Conservation (phyloP, 495 filamentous ascomycete species). For the Echria macrotheca region DNA sequence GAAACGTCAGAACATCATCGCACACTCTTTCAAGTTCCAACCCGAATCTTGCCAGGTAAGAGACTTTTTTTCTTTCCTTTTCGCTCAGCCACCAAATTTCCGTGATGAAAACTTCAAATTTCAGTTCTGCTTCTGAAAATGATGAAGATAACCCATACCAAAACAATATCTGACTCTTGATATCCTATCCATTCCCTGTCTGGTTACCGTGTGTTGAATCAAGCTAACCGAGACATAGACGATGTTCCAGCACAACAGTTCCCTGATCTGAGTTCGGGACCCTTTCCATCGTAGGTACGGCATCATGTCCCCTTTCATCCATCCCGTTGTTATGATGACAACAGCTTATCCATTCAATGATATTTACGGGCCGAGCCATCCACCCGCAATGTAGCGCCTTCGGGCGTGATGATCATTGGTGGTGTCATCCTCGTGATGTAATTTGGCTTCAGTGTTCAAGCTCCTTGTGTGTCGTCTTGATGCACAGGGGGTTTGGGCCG, state of each 20-base stretch:
- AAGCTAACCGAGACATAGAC: too few relatives aligned
- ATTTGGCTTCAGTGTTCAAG: slow-evolving; percentile 44
- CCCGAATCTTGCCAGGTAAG: too few relatives aligned
- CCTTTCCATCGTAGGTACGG: slow-evolving; percentile 2
- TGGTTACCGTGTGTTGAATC: slow-evolving; percentile 4
- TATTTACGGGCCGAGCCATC: slow-evolving; percentile 63
- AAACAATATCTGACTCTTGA: slow-evolving; percentile 50
- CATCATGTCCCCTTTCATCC: background rate
- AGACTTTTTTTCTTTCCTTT: background rate
- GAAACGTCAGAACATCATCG: too few relatives aligned
- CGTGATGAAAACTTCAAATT: slow-evolving; percentile 70
- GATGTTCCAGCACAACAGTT: too few relatives aligned
- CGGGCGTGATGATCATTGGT: slow-evolving; percentile 77
- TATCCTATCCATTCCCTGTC: background rate
- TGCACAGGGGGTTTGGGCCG: slow-evolving; percentile 31
- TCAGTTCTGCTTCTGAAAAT: slow-evolving; percentile 96
- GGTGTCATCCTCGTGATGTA: slow-evolving; percentile 56
- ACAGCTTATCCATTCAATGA: slow-evolving; percentile 99
- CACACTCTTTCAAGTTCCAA: too few relatives aligned
- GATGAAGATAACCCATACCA: slow-evolving; percentile 77
- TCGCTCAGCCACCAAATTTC: too few relatives aligned
- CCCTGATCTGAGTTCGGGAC: too few relatives aligned
- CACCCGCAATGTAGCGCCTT: slow-evolving; percentile 70
- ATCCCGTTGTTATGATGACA: slow-evolving; percentile 69
- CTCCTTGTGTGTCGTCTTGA: slow-evolving; percentile 40